Base-by-base conservation (phyloP, 345 rosid species). In the Pseudoturritis turrita region DNA sequence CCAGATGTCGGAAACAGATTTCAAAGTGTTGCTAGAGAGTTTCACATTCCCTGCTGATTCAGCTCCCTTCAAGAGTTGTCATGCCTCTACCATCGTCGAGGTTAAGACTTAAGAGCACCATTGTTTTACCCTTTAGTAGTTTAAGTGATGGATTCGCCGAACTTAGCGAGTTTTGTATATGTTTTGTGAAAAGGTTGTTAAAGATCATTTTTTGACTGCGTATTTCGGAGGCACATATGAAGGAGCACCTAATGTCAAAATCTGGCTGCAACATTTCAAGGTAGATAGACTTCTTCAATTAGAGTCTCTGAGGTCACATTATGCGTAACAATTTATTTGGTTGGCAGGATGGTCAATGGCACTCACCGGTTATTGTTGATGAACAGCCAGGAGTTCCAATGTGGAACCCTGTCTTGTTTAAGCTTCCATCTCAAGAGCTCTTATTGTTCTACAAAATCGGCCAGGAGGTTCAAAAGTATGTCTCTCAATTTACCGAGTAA, bases 371-470 rank as follows among this genome's bases (percentile, higher is more conserved):
- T 12, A 68, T 85, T 8, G 79, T 43, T 15, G 97, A 93, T 74
- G 88, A 90, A 84, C 75, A 90, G 68, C 81, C 81, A 47, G 80
- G 83, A 74, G 87, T 88, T 71, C 96, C 96, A 21, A 78, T 89
- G 97, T 90, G 92, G 90, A 93, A 89, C 71, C 98, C 98, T 71
- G 94, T 90, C 44, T 81, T 93, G 68, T 90, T 85, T 74, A 90
- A 84, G 63, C 81, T 90, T 78, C 86, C 88, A 28, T 86, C 98
- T 26, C 82, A 83, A 72, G 96, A 89, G 82, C 71, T 90, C 74
- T 78, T 93, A 72, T 65, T 93, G 76, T 90, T 93, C 81, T 89
- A 89, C 78, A 93, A 90, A 87, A 79, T 89, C 4, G 97, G 98
- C 61, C 88, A 83, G 75, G 96, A 93, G 22, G 81, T 89, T 73